Percentiles rank a stretch among this genome's conserved stretches.
Evolutionary conservation across 192 early-diverging fungal genomes (phyloP).

Genomic region (Rhizophagus sp.): DNA sequence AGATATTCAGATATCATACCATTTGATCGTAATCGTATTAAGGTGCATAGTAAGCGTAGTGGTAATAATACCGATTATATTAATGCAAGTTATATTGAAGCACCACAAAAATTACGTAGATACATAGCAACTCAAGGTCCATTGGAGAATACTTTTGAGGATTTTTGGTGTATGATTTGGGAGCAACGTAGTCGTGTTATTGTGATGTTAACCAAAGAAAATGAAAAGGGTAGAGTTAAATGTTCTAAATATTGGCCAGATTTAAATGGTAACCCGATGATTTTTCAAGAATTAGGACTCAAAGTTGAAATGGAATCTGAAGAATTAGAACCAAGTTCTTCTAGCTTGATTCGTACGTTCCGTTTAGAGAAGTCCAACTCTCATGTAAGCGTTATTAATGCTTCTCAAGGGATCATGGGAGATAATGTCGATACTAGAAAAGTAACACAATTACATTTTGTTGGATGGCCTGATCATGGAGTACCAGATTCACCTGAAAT

Average conservation of each 20-base stretch:
- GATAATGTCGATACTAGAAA: slow-evolving; percentile 25
- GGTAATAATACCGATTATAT: slow-evolving; percentile 67
- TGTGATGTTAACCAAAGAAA: slow-evolving; percentile 83
- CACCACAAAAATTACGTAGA: slow-evolving; percentile 40
- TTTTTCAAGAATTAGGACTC: slow-evolving; percentile 45
- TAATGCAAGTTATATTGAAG: slow-evolving; percentile 74
- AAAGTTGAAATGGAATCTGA: slow-evolving; percentile 46
- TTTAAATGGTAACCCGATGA: slow-evolving; percentile 32
- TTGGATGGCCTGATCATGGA: slow-evolving; percentile 82
- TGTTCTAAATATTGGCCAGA: slow-evolving; percentile 86
- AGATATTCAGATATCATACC: slow-evolving; percentile 44
- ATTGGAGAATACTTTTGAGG: slow-evolving; percentile 63
- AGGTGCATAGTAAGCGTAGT: background rate
- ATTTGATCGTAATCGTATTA: slow-evolving; percentile 31
- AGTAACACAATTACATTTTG: slow-evolving; percentile 75
- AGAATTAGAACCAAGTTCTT: slow-evolving; percentile 42
- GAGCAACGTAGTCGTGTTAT: slow-evolving; percentile 72
- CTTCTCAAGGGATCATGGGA: background rate
- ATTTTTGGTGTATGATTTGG: slow-evolving; percentile 93
- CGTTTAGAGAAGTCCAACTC: slow-evolving; percentile 22
- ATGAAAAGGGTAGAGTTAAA: slow-evolving; percentile 73
- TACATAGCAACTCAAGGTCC: slow-evolving; percentile 93
- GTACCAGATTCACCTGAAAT: slow-evolving; percentile 54
- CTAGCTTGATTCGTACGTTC: slow-evolving; percentile 46
- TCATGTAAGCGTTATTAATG: no score